These are phyloP conservation scores for Silybum marianum DNA, from an alignment of 129 eudicot genomes.

Conservation along the genomic window DNA sequence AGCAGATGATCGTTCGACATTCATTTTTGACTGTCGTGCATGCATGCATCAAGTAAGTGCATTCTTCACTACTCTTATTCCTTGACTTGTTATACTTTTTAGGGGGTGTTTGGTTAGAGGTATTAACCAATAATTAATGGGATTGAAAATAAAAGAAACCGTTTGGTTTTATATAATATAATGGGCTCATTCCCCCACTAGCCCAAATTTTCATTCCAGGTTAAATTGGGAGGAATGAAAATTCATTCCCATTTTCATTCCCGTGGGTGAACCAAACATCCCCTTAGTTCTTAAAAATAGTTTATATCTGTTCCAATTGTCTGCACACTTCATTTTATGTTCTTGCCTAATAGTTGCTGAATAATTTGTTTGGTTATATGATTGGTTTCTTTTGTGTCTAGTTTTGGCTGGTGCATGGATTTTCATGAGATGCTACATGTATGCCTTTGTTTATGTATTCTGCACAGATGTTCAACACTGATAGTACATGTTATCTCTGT, in stretches of 20 bases:
- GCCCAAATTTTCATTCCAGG: no score
- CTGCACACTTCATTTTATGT: constrained; percentile 5
- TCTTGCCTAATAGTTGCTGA: neutral
- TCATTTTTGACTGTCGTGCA: constrained; percentile 90
- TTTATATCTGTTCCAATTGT: constrained; percentile 10
- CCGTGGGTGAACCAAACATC: no score
- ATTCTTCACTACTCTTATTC: constrained; percentile 16
- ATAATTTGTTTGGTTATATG: constrained; percentile 8
- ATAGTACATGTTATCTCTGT: constrained; percentile 7
- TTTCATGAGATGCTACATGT: constrained; percentile 1
- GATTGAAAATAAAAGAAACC: no score
- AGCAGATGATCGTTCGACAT: constrained; percentile 96
- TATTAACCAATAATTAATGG: no score
- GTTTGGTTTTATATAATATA: no score
- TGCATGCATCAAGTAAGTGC: constrained; percentile 90
- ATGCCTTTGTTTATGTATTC: neutral
- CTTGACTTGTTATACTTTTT: constrained; percentile 6
- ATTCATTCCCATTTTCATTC: no score
- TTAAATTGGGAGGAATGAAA: no score
- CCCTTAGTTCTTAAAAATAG: neutral
- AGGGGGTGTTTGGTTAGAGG: no score
- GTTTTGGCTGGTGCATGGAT: constrained; percentile 13
- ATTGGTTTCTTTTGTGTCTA: constrained; percentile 6
- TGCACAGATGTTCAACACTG: constrained; percentile 7
- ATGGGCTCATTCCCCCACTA: no score